Percentiles rank a stretch among this genome's conserved stretches.
These are phyloP conservation scores for Lentinus polychrous DNA, from an alignment of 1,284 basidiomycete species.

Conservation along the genomic window DNA sequence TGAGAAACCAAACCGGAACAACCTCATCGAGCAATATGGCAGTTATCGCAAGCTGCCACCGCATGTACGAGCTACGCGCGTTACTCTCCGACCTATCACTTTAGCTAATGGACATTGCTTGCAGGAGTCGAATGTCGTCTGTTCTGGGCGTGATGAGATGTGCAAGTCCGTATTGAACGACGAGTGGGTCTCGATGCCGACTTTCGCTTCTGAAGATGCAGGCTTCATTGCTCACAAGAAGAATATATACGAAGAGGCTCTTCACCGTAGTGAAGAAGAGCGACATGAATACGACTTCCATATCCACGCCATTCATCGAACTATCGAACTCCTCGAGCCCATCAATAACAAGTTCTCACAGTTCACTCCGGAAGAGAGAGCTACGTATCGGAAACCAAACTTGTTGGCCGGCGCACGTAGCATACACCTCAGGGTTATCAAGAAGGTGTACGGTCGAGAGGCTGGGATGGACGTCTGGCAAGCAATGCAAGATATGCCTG, in stretches of 20 bases:
- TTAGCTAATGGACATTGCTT: slow-evolving; percentile 1
- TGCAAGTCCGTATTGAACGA: slow-evolving; percentile 98
- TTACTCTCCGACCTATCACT: not conserved
- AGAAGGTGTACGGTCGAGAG: slow-evolving; percentile 89
- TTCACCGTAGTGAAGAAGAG: slow-evolving; percentile 97
- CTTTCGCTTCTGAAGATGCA: slow-evolving; percentile 96
- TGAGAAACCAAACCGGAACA: slow-evolving; percentile 50
- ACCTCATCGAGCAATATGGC: slow-evolving; percentile 60
- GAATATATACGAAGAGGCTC: slow-evolving; percentile 92
- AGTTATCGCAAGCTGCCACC: slow-evolving; percentile 91
- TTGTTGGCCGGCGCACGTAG: slow-evolving; percentile 85
- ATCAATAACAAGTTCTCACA: slow-evolving; percentile 81
- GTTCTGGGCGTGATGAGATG: slow-evolving; percentile 92
- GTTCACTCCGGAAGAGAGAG: slow-evolving; percentile 87
- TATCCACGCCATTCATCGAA: slow-evolving; percentile 87
- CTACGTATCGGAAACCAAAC: slow-evolving; percentile 78
- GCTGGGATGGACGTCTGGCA: slow-evolving; percentile 82
- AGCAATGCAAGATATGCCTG: slow-evolving; percentile 90
- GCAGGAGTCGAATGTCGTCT: slow-evolving; percentile 85
- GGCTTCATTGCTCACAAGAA: slow-evolving; percentile 96
- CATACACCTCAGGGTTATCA: slow-evolving; percentile 92
- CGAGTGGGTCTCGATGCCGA: slow-evolving; percentile 95
- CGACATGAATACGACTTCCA: slow-evolving; percentile 98
- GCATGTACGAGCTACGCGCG: slow-evolving; percentile 50
- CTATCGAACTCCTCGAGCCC: slow-evolving; percentile 90